phyloP scores from a whole-genome alignment of 257 asterid species.

The Nicotiana sylvestris region DNA sequence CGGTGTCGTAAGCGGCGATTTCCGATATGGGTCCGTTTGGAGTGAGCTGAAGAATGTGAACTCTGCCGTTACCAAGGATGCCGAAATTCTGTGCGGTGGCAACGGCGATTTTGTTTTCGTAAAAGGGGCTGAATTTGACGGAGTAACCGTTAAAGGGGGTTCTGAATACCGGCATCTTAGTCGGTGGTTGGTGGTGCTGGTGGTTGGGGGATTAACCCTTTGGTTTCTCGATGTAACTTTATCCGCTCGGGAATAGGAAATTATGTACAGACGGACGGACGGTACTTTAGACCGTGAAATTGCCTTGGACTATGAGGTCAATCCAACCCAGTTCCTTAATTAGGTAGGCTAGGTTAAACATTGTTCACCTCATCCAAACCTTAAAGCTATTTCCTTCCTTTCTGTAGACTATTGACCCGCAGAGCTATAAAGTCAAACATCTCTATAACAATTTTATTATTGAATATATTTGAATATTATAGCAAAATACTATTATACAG shows the following conservation, averaged over 20 bases:
- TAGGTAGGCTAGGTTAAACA: too few relatives aligned
- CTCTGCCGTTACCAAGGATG: slow-evolving; percentile 92
- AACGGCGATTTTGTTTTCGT: slow-evolving; percentile 79
- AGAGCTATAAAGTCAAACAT: too few relatives aligned
- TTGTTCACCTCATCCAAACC: too few relatives aligned
- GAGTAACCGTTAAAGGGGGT: slow-evolving; percentile 90
- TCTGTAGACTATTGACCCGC: too few relatives aligned
- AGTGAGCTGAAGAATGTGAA: slow-evolving; percentile 79
- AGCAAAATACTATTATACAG: too few relatives aligned
- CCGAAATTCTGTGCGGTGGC: slow-evolving; percentile 96
- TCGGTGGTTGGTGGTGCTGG: slow-evolving; percentile 13
- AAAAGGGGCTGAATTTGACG: slow-evolving; percentile 91
- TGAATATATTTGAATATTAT: too few relatives aligned
- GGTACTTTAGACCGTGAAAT: too few relatives aligned
- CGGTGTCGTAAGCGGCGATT: slow-evolving; percentile 76
- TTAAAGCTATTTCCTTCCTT: too few relatives aligned
- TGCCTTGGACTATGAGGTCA: too few relatives aligned
- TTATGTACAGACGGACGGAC: neutral
- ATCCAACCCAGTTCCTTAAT: too few relatives aligned
- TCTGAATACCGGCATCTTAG: slow-evolving; percentile 70
- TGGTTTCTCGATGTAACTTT: neutral
- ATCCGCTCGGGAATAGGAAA: neutral
- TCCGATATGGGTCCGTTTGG: slow-evolving; percentile 53
- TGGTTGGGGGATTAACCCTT: neutral
- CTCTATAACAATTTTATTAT: too few relatives aligned